Evolutionary conservation across 768 basidiomycete species (phyloP).

Genomic region (Cyclocybe aegerita): DNA sequence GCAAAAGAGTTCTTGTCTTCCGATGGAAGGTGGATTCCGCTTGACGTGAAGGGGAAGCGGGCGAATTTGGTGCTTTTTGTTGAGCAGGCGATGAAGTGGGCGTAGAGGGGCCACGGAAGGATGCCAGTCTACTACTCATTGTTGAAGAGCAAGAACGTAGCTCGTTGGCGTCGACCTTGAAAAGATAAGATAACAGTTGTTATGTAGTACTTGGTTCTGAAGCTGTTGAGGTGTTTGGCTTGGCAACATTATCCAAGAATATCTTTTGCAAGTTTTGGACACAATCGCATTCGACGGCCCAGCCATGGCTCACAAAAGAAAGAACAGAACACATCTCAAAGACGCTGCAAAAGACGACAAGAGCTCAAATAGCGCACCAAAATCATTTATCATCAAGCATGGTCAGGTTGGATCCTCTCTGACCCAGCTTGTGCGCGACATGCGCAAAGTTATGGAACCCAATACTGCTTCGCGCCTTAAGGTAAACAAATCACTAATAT

Average conservation of each 20-base stretch:
- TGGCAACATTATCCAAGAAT: slow-evolving; percentile 8
- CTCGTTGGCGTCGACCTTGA: no score
- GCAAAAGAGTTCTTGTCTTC: slow-evolving; percentile 65
- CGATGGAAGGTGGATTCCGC: slow-evolving; percentile 81
- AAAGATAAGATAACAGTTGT: no score
- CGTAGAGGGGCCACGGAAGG: slow-evolving; percentile 79
- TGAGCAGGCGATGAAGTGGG: slow-evolving; percentile 67
- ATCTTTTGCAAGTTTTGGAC: slow-evolving; percentile 7
- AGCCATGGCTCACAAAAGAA: slow-evolving; percentile 71
- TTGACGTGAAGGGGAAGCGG: slow-evolving; percentile 47
- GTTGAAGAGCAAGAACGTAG: not conserved
- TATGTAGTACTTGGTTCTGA: no score
- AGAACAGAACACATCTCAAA: slow-evolving; percentile 82
- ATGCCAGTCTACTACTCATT: slow-evolving; percentile 56
- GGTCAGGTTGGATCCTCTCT: slow-evolving; percentile 89
- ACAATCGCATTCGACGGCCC: slow-evolving; percentile 2
- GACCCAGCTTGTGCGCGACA: slow-evolving; percentile 86
- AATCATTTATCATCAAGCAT: slow-evolving; percentile 96
- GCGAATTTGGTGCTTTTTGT: slow-evolving; percentile 36
- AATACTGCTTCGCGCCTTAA: slow-evolving; percentile 92
- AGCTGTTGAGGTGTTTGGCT: no score
- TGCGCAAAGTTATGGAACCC: slow-evolving; percentile 97
- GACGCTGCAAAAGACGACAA: slow-evolving; percentile 38
- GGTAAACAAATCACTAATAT: slow-evolving; percentile 40
- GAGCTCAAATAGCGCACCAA: slow-evolving; percentile 49